Evolutionary conservation across 495 filamentous ascomycete species (phyloP).

Genomic region (Tuber borchii): DNA sequence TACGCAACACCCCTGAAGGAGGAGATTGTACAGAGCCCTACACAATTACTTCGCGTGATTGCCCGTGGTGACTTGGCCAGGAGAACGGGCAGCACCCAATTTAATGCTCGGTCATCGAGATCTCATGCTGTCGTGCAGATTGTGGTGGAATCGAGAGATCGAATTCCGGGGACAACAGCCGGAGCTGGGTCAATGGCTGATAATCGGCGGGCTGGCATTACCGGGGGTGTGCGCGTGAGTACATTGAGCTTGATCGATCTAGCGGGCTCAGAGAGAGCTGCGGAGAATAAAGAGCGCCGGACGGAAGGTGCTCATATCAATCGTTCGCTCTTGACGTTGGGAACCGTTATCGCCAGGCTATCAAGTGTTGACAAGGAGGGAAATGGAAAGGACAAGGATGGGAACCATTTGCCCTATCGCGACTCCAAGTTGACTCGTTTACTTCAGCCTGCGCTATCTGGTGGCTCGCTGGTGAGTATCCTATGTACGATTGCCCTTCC

Average conservation of each 20-base stretch:
- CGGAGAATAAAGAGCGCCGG: slow-evolving; percentile 87
- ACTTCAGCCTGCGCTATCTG: slow-evolving; percentile 85
- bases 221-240: slow-evolving; percentile 88
- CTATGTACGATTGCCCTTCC: slow-evolving; percentile 89
- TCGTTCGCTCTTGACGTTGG: slow-evolving; percentile 89
- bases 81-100: slow-evolving; percentile 86
- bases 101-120: slow-evolving; percentile 90
- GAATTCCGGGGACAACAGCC: slow-evolving; percentile 53
- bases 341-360: slow-evolving; percentile 86
- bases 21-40: slow-evolving; percentile 96
- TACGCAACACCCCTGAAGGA: slow-evolving; percentile 95
- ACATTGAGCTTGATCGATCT: slow-evolving; percentile 94
- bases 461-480: slow-evolving; percentile 91
- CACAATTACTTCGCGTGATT: slow-evolving; percentile 89
- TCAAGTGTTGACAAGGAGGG: slow-evolving; percentile 78
- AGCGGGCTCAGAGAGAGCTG: slow-evolving; percentile 90
- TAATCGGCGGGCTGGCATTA: slow-evolving; percentile 66
- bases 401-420: slow-evolving; percentile 87
- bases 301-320: slow-evolving; percentile 98
- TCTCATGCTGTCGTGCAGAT: slow-evolving; percentile 98
- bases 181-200: slow-evolving; percentile 42
- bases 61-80: slow-evolving; percentile 87
- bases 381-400: slow-evolving; percentile 63
- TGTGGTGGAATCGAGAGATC: slow-evolving; percentile 91
- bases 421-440: slow-evolving; percentile 95